Evolutionary conservation across 2,329 filamentous ascomycete species (phyloP).

Genomic region (Ploettnerulaceae sp.): DNA sequence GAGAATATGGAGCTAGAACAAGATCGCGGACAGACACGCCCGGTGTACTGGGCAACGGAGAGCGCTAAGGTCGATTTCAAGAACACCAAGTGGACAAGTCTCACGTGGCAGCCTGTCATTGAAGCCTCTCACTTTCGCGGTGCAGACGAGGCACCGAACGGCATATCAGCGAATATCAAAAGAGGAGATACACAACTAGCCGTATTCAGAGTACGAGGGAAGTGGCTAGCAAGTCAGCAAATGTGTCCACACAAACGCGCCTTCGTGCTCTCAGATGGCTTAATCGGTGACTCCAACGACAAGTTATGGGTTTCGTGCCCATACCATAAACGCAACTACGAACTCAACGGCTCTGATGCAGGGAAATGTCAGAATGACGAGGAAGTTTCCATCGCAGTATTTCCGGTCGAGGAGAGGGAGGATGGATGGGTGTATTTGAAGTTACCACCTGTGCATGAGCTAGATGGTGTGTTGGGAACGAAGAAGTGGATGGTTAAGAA

Average conservation of each 20-base stretch:
- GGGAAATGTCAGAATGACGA: conserved; percentile 73
- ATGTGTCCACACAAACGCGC: conserved; percentile 93
- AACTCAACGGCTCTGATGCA: conserved; percentile 59
- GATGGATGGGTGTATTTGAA: conserved; percentile 78
- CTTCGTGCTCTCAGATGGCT: conserved; percentile 81
- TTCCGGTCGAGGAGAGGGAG: conserved; percentile 66
- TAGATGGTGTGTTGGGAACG: conserved; percentile 75
- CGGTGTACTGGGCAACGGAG: conserved; percentile 72
- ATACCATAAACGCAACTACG: conserved; percentile 85
- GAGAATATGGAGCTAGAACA: conserved; percentile 65
- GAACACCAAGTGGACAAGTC: conserved; percentile 57
- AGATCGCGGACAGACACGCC: conserved; percentile 69
- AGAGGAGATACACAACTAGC: conserved; percentile 85
- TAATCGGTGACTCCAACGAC: conserved; percentile 58
- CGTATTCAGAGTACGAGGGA: conserved; percentile 75
- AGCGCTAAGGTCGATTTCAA: conserved; percentile 67
- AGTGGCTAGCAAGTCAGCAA: conserved; percentile 82
- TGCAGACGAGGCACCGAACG: conserved; percentile 60
- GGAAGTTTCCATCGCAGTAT: conserved; percentile 74
- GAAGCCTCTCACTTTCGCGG: conserved; percentile 62
- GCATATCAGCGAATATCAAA: conserved; percentile 73
- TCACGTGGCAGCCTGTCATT: conserved; percentile 78
- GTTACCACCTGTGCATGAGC: conserved; percentile 73
- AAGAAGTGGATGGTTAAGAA: conserved; percentile 73
- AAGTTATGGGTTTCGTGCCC: conserved; percentile 85